Conservation (phyloP, 1,284 basidiomycete species). For the Ustilago xerochloae region DNA sequence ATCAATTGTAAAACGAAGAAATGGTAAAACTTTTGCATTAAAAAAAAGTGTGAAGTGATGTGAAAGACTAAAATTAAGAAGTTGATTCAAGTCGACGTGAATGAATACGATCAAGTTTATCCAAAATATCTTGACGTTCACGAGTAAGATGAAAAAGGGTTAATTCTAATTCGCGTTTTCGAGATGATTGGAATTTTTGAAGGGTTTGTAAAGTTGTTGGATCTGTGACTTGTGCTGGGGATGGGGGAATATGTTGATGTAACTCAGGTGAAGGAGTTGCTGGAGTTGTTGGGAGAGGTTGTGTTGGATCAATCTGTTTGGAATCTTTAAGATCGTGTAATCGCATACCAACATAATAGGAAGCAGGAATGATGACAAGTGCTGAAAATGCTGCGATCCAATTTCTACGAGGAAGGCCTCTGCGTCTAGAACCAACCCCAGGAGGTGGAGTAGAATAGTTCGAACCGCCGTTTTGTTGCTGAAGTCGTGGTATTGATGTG, state of each 20-base stretch:
- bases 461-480: too few relatives aligned
- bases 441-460: not conserved
- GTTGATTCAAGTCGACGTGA: conserved; percentile 16
- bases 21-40: not conserved
- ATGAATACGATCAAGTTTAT: conserved; percentile 47
- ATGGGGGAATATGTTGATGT: conserved; percentile 9
- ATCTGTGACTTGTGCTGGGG: conserved; percentile 1
- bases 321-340: conserved; percentile 33
- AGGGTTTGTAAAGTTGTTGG: conserved; percentile 1
- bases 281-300: conserved; percentile 11
- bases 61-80: not conserved
- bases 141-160: conserved; percentile 43
- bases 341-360: conserved; percentile 38
- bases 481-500: conserved; percentile 3
- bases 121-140: conserved; percentile 46
- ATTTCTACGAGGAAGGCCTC: conserved; percentile 21
- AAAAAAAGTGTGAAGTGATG: not conserved
- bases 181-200: not conserved
- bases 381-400: conserved; percentile 49
- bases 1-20: not conserved
- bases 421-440: not conserved
- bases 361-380: conserved; percentile 32
- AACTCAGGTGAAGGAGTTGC: not conserved
- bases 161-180: conserved; percentile 32
- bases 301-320: conserved; percentile 8